Evolutionary conservation across 345 rosid genomes (phyloP), one percentile per base, ranked within the genome.

Genomic region (Salix exigua): DNA sequence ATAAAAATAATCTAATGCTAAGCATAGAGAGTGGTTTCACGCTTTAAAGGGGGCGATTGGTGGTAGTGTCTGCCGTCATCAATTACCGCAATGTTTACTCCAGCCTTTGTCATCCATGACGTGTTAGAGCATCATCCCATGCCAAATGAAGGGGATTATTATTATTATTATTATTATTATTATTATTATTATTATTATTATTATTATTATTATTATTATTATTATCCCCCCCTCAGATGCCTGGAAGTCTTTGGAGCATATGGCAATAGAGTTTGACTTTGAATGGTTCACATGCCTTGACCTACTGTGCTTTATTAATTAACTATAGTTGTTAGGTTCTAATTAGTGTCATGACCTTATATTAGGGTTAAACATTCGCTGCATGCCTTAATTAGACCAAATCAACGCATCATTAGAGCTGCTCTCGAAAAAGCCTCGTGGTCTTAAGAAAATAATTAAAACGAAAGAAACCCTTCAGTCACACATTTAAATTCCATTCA

Each of bases 111-210:
- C 74, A 55, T 35, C 31, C 9, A 42, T 40, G 37, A 73, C 18
- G 76, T 4, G 1, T 18, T 35, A 9, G 28, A 55, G 62, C 62
- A 51, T 6, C 58, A 51, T 66, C 46, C 35, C 68, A n/a, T 37
- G 78, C 81, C 78, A 65, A 10, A 37, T 58, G 68, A 73, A 72
- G 75, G 62, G 51, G 19, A 23, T 30, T 30, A 33, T 33, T 33
- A 33, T 5, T 33, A 33, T 33, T 33, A 33, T 33, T 33, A 33
- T 33, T 33, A 33, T 33, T 31, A 31, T 31, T 31, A 31, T 31
- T 31, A 31, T 31, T 31, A 31, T 31, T 31, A 31, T 4, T 31
- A 4, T 31, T 31, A 4, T 33, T 33, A 33, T 33, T 33, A 28
- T 28, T 28, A 28, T 28, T 28, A 28, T 30, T 30, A 30, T 31